These are phyloP conservation scores for Endotrypanum monterogeii DNA, from an alignment of 208 protist species.

Conservation along the genomic window DNA sequence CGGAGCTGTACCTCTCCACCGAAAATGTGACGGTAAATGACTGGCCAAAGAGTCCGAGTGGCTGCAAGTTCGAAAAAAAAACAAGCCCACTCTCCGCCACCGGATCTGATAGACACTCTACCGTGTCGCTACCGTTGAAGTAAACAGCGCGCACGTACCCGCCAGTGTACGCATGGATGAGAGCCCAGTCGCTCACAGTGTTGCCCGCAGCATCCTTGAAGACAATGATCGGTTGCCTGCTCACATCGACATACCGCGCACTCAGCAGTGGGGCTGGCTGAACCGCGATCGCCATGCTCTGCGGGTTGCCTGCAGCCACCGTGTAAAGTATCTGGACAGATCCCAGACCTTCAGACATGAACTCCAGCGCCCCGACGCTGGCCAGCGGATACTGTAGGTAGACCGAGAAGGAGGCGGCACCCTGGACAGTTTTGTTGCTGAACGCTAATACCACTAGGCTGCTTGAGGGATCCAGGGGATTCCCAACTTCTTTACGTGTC, in stretches of 20 bases:
- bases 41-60: constrained; percentile 30
- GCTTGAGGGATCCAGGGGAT: constrained; percentile 19
- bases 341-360: constrained; percentile 17
- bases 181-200: constrained; percentile 17
- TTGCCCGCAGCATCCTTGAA: constrained; percentile 44
- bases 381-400: constrained; percentile 44
- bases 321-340: constrained; percentile 20
- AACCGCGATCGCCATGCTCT: constrained; percentile 27
- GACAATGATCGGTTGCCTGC: constrained; percentile 36
- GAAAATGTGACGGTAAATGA: constrained; percentile 29
- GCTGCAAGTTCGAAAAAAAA: constrained; percentile 27
- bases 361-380: constrained; percentile 33
- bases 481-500: constrained; percentile 31
- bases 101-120: not conserved
- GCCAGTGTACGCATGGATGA: not conserved
- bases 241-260: constrained; percentile 11
- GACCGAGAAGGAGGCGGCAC: constrained; percentile 35
- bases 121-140: constrained; percentile 23
- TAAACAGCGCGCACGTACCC: constrained; percentile 11
- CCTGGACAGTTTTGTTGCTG: constrained; percentile 38
- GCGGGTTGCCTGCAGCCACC: constrained; percentile 36
- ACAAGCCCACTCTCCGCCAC: constrained; percentile 20
- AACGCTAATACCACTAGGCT: constrained; percentile 39
- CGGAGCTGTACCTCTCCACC: constrained; percentile 14
- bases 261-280: constrained; percentile 29